phyloP scores from a whole-genome alignment of 2,329 filamentous ascomycete genomes.

The Aspergillus clavatus region DNA sequence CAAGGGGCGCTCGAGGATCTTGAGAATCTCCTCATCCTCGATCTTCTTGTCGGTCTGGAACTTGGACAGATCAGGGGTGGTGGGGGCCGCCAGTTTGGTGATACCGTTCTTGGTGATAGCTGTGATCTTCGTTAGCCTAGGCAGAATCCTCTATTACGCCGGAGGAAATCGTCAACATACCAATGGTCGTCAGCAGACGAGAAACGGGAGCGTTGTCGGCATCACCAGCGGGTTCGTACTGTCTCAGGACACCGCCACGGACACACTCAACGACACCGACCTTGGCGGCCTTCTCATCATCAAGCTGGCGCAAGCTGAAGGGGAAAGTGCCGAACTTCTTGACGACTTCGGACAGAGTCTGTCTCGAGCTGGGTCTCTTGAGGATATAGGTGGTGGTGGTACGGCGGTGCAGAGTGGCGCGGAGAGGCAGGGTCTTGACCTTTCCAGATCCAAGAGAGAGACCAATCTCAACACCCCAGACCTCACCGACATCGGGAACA shows the following conservation, averaged over 20 bases:
- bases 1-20: slow-evolving; percentile 86
- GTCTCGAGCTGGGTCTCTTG: slow-evolving; percentile 89
- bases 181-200: slow-evolving; percentile 83
- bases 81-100: slow-evolving; percentile 74
- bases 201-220: slow-evolving; percentile 83
- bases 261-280: slow-evolving; percentile 96
- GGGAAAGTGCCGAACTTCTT: slow-evolving; percentile 98
- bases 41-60: slow-evolving; percentile 98
- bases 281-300: slow-evolving; percentile 93
- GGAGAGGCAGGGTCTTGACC: slow-evolving; percentile 84
- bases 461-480: slow-evolving; percentile 96
- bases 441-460: slow-evolving; percentile 88
- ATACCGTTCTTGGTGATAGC: slow-evolving; percentile 98
- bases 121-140: slow-evolving; percentile 36
- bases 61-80: slow-evolving; percentile 70
- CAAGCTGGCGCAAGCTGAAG: slow-evolving; percentile 93
- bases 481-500: slow-evolving; percentile 79
- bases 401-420: slow-evolving; percentile 86
- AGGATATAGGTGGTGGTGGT: slow-evolving; percentile 87
- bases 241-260: slow-evolving; percentile 82
- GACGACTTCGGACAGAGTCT: slow-evolving; percentile 87
- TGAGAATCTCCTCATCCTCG: slow-evolving; percentile 87
- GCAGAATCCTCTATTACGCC: not conserved
- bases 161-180: slow-evolving; percentile 53
- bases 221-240: slow-evolving; percentile 94